Base-by-base conservation (phyloP, 768 basidiomycete genomes). In the Podaxis rugospora region DNA sequence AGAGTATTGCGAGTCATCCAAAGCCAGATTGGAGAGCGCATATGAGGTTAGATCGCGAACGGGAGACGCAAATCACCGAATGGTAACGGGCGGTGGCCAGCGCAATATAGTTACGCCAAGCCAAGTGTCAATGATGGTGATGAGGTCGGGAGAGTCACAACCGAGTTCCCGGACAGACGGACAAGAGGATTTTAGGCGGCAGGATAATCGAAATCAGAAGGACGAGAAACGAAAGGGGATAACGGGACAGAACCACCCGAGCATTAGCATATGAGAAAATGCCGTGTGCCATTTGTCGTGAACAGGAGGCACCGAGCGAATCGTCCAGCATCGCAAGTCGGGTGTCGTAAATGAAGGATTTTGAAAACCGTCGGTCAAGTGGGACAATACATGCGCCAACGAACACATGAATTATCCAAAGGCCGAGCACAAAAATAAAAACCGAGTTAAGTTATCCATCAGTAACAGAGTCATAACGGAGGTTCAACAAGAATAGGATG, bases 221-320 rank as follows among this genome's bases (percentile, higher is more conserved):
- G 64, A 69, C 67, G 71, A 66, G 66, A 70, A 70, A 67, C 21
- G 3, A 63, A 51, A 51, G 18, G 52, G 36, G 52, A 54, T 54
- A 54, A 28, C 36, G 37, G 37, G 52, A 39, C 21, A 39, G 13
- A 44, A 61, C 9, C 25, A 52, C 32, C 25, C 23, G 13, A 51
- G 42, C 47, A 37, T 18, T 28, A 35, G 51, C 39, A 39, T 39
- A 60, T 32, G 51, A 37, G 32, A 53, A 32, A 25, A 14, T 35
- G 52, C 47, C 47, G 23, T 11, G 11, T 11, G 0, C 10, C 47
- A 49, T 49, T 18, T 25, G 18, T 49, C 21, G 47, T 27, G 47
- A 49, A 49, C 7, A 23, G 7, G 21, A 27, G 47, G n/a, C 7
- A 14, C 40, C 10, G 40, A 5, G 14, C 40, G 40, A 18, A 42